These are phyloP conservation scores for Trichomonas gallinae DNA, from an alignment of 208 protist genomes.

Conservation along the genomic window DNA sequence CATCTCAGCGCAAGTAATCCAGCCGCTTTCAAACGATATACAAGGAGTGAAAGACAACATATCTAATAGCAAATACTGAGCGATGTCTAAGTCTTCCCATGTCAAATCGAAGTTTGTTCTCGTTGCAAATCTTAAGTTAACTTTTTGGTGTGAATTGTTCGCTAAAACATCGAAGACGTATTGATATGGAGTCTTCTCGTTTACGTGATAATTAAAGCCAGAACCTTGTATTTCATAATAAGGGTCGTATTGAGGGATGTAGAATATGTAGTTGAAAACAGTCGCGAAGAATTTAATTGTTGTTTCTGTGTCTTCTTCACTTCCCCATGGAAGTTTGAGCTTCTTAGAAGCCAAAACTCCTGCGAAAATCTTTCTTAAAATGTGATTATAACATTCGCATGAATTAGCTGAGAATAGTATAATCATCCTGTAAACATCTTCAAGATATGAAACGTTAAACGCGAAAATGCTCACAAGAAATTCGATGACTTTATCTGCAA, in stretches of 20 bases:
- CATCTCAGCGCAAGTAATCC: not conserved
- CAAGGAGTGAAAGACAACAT: not conserved
- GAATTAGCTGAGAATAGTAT: not conserved
- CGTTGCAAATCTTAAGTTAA: not conserved
- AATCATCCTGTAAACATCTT: not conserved
- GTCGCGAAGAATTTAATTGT: not conserved
- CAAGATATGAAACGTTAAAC: not conserved
- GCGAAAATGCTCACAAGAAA: not conserved
- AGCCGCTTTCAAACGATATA: not conserved
- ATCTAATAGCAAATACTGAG: not conserved
- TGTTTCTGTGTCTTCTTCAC: not conserved
- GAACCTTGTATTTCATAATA: not conserved
- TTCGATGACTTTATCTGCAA: not conserved
- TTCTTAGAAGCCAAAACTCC: not conserved
- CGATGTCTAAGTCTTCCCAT: not conserved
- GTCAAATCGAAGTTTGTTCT: not conserved
- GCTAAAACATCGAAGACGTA: not conserved
- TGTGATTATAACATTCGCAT: not conserved
- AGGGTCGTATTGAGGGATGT: not conserved
- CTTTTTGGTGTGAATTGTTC: not conserved
- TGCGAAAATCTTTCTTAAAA: not conserved
- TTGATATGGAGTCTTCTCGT: not conserved
- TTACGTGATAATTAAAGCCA: not conserved
- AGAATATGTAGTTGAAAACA: not conserved
- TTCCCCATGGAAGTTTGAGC: not conserved